Percentiles rank a stretch among this genome's conserved stretches.
Evolutionary conservation across 805 yeast genomes (phyloP).

Genomic region (Debaryomyces prosopidis): DNA sequence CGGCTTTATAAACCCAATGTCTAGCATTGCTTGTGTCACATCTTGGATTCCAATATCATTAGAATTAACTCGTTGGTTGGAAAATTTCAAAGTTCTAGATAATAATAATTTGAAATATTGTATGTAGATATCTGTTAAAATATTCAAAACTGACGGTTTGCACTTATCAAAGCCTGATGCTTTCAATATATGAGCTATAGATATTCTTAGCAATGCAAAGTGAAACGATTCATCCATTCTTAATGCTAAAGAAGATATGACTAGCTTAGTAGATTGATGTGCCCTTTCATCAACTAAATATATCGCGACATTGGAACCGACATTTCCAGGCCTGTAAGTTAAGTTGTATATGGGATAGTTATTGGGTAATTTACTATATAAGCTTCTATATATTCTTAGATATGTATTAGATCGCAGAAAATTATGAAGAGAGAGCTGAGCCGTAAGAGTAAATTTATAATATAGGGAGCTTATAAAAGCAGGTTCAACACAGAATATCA

Average conservation of each 20-base stretch:
- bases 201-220: constrained; percentile 37
- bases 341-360: no score
- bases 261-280: background rate
- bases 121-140: constrained; percentile 73
- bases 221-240: constrained; percentile 41
- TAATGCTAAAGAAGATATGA: background rate
- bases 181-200: constrained; percentile 59
- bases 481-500: no score
- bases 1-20: constrained; percentile 63
- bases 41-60: constrained; percentile 61
- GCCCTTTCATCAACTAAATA: background rate
- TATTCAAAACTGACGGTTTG: constrained; percentile 67
- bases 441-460: no score
- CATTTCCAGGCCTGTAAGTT: background rate
- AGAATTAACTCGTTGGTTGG: constrained; percentile 41
- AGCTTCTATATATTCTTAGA: no score
- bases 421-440: no score
- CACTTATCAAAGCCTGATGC: constrained; percentile 84
- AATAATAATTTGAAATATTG: constrained; percentile 60
- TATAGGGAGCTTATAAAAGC: no score
- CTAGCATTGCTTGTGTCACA: constrained; percentile 66
- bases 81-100: constrained; percentile 48
- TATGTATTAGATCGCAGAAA: no score
- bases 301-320: background rate
- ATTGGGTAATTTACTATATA: no score